Evolutionary conservation across 2,329 filamentous ascomycete genomes (phyloP).

Genomic region (Drechslerella coelobrocha): DNA sequence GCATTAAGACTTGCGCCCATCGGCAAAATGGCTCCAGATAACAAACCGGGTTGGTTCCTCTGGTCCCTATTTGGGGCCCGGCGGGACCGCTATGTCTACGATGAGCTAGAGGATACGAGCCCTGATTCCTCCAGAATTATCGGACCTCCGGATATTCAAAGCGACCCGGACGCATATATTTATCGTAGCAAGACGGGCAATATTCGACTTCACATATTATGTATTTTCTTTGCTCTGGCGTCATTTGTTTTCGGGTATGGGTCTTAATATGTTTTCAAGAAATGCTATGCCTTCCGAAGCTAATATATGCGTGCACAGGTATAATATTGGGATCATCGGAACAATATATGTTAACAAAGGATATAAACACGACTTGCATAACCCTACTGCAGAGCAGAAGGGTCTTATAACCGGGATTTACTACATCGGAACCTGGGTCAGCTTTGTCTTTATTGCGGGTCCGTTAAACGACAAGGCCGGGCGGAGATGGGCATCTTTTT

Average conservation of each 20-base stretch:
- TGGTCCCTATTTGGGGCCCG: slow-evolving; percentile 26
- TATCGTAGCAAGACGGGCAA: slow-evolving; percentile 56
- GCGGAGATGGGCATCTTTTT: slow-evolving; percentile 63
- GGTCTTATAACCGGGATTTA: slow-evolving; percentile 67
- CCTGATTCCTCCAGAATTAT: slow-evolving; percentile 10
- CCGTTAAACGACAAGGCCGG: slow-evolving; percentile 64
- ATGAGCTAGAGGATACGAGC: slow-evolving; percentile 15
- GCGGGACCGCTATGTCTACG: slow-evolving; percentile 28
- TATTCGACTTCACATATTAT: slow-evolving; percentile 61
- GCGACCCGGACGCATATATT: background rate
- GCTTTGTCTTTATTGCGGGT: slow-evolving; percentile 66
- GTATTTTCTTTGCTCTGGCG: slow-evolving; percentile 65
- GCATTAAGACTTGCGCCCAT: background rate
- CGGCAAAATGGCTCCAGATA: slow-evolving; percentile 10
- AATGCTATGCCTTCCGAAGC: background rate
- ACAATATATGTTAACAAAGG: slow-evolving; percentile 66
- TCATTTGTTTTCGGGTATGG: slow-evolving; percentile 66
- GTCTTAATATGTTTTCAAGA: slow-evolving; percentile 16
- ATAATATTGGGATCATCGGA: slow-evolving; percentile 67
- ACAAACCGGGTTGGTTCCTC: slow-evolving; percentile 19
- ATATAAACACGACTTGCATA: slow-evolving; percentile 62
- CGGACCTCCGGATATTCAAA: background rate
- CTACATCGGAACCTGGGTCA: slow-evolving; percentile 66
- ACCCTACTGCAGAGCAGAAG: slow-evolving; percentile 61
- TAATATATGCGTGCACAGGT: slow-evolving; percentile 57